phyloP scores from a whole-genome alignment of 495 filamentous ascomycete species.

The Neurospora sp. region DNA sequence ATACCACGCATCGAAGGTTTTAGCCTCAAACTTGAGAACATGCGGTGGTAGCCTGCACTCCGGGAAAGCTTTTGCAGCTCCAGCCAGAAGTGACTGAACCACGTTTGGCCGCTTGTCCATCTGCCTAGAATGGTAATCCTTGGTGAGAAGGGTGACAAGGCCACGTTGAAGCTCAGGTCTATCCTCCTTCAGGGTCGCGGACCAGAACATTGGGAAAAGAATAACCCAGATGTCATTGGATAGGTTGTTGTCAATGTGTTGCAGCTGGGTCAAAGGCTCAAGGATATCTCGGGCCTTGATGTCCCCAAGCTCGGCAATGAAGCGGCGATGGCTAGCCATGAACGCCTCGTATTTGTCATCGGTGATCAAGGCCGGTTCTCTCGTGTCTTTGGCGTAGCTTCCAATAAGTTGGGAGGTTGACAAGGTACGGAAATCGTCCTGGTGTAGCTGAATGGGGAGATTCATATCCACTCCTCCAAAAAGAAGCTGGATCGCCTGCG shows the following conservation, averaged over 20 bases:
- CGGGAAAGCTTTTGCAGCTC: conserved; percentile 68
- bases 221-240: conserved; percentile 83
- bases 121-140: conserved; percentile 89
- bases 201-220: conserved; percentile 90
- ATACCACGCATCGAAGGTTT: conserved; percentile 93
- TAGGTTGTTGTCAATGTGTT: conserved; percentile 73
- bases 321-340: conserved; percentile 67
- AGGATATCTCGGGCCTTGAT: conserved; percentile 79
- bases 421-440: conserved; percentile 71
- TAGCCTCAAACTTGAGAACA: conserved; percentile 85
- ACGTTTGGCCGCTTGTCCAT: conserved; percentile 92
- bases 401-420: conserved; percentile 59
- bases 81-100: conserved; percentile 79
- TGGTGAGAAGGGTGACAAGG: conserved; percentile 74
- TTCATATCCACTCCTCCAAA: conserved; percentile 86
- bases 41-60: conserved; percentile 88
- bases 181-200: conserved; percentile 75
- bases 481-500: conserved; percentile 84
- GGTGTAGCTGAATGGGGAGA: conserved; percentile 59
- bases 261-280: conserved; percentile 85
- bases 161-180: conserved; percentile 85
- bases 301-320: conserved; percentile 70
- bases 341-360: conserved; percentile 76
- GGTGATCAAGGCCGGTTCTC: conserved; percentile 61
- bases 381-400: conserved; percentile 58